phyloP scores from a whole-genome alignment of 768 basidiomycete species.

The Coprinopsis strossmayeri region DNA sequence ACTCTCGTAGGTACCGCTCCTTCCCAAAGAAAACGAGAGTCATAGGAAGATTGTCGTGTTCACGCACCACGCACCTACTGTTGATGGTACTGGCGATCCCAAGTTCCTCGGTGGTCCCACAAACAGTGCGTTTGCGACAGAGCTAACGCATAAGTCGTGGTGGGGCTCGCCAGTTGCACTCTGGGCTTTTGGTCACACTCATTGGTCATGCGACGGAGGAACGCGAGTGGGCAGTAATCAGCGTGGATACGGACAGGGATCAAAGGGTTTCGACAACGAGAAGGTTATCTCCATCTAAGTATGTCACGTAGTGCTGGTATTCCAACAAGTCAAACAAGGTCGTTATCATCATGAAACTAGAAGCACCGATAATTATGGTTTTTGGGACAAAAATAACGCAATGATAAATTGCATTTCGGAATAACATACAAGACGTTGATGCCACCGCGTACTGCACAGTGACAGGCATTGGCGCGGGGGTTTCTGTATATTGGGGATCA shows the following conservation, averaged over 20 bases:
- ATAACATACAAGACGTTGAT: no score
- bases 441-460: no score
- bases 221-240: conserved; percentile 26
- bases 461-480: no score
- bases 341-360: no score
- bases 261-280: conserved; percentile 3
- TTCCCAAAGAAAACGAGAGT: not conserved
- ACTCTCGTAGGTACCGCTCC: not conserved
- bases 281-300: conserved; percentile 1
- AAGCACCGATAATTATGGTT: no score
- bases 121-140: conserved; percentile 25
- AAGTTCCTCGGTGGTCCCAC: conserved; percentile 15
- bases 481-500: no score
- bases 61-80: conserved; percentile 36
- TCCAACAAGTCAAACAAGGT: no score
- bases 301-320: no score
- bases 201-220: conserved; percentile 30
- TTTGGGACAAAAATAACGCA: no score
- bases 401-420: no score
- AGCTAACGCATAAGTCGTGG: conserved; percentile 18
- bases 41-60: conserved; percentile 22
- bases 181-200: conserved; percentile 39
- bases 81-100: conserved; percentile 26
- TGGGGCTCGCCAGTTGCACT: conserved; percentile 23
- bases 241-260: conserved; percentile 17